These are phyloP conservation scores for Schwanniomyces yamadae DNA, from an alignment of 805 yeast species.

Conservation along the genomic window DNA sequence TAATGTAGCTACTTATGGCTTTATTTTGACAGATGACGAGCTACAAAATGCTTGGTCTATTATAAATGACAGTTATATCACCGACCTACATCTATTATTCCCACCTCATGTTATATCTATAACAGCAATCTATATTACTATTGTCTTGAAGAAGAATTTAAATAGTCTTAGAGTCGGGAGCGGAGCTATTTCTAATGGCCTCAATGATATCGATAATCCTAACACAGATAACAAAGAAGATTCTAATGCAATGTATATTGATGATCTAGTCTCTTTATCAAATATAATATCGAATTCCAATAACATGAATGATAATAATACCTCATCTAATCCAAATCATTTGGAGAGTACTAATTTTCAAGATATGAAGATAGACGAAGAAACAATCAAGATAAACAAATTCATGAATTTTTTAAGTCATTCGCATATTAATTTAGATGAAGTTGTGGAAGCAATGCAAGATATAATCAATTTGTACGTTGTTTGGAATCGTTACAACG, in stretches of 20 bases:
- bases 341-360: slow-evolving; percentile 16
- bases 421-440: slow-evolving; percentile 73
- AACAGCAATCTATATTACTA: slow-evolving; percentile 76
- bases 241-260: slow-evolving; percentile 28
- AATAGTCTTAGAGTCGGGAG: slow-evolving; percentile 11
- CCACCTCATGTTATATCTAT: slow-evolving; percentile 91
- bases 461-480: slow-evolving; percentile 80
- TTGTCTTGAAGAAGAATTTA: slow-evolving; percentile 51
- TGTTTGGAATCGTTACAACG: slow-evolving; percentile 85
- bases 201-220: slow-evolving; percentile 9
- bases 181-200: slow-evolving; percentile 9
- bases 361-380: slow-evolving; percentile 32
- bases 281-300: slow-evolving; percentile 3
- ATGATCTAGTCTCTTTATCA: slow-evolving; percentile 33
- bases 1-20: slow-evolving; percentile 24
- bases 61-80: slow-evolving; percentile 83
- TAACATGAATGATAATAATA: slow-evolving; percentile 4
- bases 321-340: neutral
- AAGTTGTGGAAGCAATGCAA: slow-evolving; percentile 79
- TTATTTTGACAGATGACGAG: slow-evolving; percentile 57
- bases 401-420: slow-evolving; percentile 68
- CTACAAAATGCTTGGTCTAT: slow-evolving; percentile 86
- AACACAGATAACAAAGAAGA: slow-evolving; percentile 16
- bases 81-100: slow-evolving; percentile 76
- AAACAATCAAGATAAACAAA: slow-evolving; percentile 48